phyloP scores from a whole-genome alignment of 441 rosid genomes.

The Biscutella laevigata region DNA sequence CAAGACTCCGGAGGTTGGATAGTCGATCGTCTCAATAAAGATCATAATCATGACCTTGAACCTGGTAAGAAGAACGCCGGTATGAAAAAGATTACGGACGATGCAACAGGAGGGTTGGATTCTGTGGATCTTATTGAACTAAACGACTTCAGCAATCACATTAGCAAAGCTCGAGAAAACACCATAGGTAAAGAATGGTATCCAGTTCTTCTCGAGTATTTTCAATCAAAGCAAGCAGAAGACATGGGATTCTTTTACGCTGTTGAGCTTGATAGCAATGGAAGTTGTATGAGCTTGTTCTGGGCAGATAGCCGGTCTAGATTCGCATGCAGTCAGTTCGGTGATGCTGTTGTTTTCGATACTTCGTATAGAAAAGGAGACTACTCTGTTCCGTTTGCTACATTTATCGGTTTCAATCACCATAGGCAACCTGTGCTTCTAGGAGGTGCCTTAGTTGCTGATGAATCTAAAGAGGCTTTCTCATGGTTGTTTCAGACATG shows the following conservation, averaged over 20 bases:
- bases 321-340: constrained; percentile 74
- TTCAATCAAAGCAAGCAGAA: constrained; percentile 64
- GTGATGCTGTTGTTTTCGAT: constrained; percentile 63
- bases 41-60: constrained; percentile 68
- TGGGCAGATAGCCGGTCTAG: constrained; percentile 87
- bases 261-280: constrained; percentile 46
- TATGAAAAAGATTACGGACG: constrained; percentile 50
- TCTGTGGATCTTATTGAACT: constrained; percentile 37
- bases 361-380: constrained; percentile 58
- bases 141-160: constrained; percentile 24
- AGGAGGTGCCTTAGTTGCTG: constrained; percentile 65
- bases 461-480: constrained; percentile 58
- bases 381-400: constrained; percentile 65
- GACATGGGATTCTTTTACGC: constrained; percentile 71
- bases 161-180: constrained; percentile 32
- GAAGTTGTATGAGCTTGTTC: constrained; percentile 55
- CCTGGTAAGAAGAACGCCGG: constrained; percentile 33
- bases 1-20: constrained; percentile 75
- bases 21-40: constrained; percentile 65
- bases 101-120: constrained; percentile 42
- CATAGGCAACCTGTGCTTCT: constrained; percentile 81
- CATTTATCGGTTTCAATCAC: constrained; percentile 71
- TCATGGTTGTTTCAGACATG: constrained; percentile 79
- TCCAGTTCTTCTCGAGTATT: constrained; percentile 49
- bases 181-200: constrained; percentile 75